Base-by-base conservation (phyloP, 2,329 filamentous ascomycete genomes). In the Trichoderma hamatum region DNA sequence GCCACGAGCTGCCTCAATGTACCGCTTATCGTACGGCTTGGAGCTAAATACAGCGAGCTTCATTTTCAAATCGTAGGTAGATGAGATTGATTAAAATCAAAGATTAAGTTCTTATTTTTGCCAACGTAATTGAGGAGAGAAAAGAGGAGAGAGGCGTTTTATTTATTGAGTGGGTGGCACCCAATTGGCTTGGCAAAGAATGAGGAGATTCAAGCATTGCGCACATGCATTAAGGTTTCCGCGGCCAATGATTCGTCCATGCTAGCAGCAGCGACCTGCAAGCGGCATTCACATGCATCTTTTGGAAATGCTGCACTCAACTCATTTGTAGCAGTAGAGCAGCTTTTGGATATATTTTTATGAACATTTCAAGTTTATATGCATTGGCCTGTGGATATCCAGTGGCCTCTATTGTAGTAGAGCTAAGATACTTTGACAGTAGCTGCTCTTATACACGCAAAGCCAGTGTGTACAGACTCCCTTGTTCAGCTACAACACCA, bases 1-100 rank as follows among this genome's bases (percentile, higher is more conserved):
- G 77, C 72, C 19, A 75, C 74, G 46, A 81, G 82, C 82, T 49
- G 80, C 78, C 49, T 81, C 78, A 51, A 90, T 80, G 76, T 84
- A 89, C 70, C 81, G 79, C 72, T 83, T 84, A 80, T 90, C 88
- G 78, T 90, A 90, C 60, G 86, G 81, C 78, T 90, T 90, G 67
- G 87, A 80, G 79, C 86, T 89, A 79, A 90, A 91, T 70, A 91
- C 83, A 72, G 86, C 84, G 75, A 91, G 80, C 77, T 86, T 87
- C 84, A 88, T 86, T 65, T 30, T 75, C 39, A 51, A 55, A 55
- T 24, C 21, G 32, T 26, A 3, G 39, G 39, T 16, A 16, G 3
- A 30, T 30, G 9, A 2, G 19, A 55, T 21, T 21, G 11, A 30
- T 21, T 21, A 2, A 30, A 30, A 26, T 32, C 0, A n/a, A 30